phyloP scores from a whole-genome alignment of 2,329 filamentous ascomycete genomes.

The Claviceps monticola region DNA sequence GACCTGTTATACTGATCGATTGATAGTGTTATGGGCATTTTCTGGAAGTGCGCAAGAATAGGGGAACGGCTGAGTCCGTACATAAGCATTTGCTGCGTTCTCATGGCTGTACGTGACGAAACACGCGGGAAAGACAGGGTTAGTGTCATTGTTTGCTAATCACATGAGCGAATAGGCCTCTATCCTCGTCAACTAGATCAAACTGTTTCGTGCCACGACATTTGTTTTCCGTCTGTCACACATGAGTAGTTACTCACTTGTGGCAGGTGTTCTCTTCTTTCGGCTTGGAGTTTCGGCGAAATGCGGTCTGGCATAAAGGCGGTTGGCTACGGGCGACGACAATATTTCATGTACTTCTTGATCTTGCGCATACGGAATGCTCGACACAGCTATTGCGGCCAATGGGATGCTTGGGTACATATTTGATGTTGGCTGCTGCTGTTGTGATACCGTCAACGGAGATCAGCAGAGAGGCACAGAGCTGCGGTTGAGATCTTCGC shows the following conservation, averaged over 20 bases:
- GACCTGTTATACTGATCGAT: neutral
- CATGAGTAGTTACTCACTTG: neutral
- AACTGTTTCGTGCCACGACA: neutral
- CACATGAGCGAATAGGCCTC: constrained; percentile 15
- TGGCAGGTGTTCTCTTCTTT: neutral
- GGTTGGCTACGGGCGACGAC: neutral
- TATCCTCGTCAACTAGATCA: constrained; percentile 23
- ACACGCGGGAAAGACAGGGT: neutral
- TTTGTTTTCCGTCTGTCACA: neutral
- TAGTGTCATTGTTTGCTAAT: neutral
- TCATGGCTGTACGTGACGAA: constrained; percentile 64
- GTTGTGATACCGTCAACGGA: neutral
- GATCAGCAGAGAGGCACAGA: neutral
- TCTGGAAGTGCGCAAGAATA: constrained; percentile 91
- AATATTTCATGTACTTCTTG: neutral
- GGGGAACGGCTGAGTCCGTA: constrained; percentile 91
- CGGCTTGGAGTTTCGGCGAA: neutral
- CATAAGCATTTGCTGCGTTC: constrained; percentile 80
- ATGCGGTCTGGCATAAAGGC: neutral
- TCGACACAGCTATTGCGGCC: too few relatives aligned
- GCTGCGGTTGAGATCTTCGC: neutral
- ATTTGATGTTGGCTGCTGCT: neutral
- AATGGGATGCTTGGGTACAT: neutral
- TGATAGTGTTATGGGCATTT: constrained; percentile 61
- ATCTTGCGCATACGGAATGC: neutral